Evolutionary conservation across 2,329 filamentous ascomycete genomes (phyloP), one percentile per base, ranked within the genome.

Genomic region (Nakataea oryzae): DNA sequence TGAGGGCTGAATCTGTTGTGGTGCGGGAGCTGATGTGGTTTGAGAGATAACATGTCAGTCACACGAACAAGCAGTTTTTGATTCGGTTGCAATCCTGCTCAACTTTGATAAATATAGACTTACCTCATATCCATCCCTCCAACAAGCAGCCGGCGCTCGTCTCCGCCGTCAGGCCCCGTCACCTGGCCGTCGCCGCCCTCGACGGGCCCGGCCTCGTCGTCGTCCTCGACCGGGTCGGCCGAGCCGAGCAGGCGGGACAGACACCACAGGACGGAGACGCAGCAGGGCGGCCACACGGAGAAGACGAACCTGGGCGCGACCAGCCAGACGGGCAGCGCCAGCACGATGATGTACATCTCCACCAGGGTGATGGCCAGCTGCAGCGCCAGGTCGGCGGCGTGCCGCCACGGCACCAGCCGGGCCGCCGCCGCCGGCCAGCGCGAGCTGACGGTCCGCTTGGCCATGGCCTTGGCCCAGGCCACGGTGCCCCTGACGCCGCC

Each of bases 111-210:
- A 56, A 12, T 2, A 14, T n/a, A 27, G 3, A 63, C 68, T 63
- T 34, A 73, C 72, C 71, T 74, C 56, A 69, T 69, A 0, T 71
- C 72, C 62, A 74, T 68, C 2, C 73, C 74, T 7, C 69, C 68
- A 34, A 74, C 63, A 61, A 74, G 74, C 63, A 74, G 67, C 73
- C 73, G 74, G 32, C 67, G 69, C 65, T 73, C 72, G 47, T 71
- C 69, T 12, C 70, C 67, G 24, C 62, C 64, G 26, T 70, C 69
- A 27, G 67, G 67, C 7, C 67, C 68, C 63, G 68, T 69, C 62
- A 67, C 59, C 59, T 12, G 24, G 26, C 32, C 30, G 17, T 58
- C 56, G 6, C 27, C 34, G 34, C 26, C 58, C 9, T 55, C 34
- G 17, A 32, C 26, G 59, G 9, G 63, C 55, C 28, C 24, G 26